Conservation (phyloP, 2,329 filamentous ascomycete genomes). For the Mollisiaceae sp. region DNA sequence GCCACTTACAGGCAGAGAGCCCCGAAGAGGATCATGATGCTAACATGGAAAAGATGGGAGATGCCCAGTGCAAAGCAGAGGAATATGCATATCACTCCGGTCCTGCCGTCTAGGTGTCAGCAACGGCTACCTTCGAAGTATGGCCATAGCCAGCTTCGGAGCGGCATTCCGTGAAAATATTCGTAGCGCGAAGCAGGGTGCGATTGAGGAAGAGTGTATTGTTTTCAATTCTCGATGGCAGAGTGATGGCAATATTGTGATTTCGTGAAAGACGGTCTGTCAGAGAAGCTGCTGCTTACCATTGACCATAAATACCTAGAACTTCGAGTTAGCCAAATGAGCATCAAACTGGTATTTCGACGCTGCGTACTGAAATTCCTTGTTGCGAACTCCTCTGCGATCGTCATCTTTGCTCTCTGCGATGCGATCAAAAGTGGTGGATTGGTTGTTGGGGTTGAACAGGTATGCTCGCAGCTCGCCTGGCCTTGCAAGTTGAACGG, state of each 20-base stretch:
- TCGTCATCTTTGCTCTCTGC: conserved; percentile 61
- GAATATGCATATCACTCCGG: conserved; percentile 73
- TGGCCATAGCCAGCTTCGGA: not conserved
- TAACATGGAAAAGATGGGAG: conserved; percentile 66
- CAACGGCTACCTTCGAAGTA: not conserved
- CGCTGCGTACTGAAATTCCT: conserved; percentile 73
- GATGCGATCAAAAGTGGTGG: conserved; percentile 20
- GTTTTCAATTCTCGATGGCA: not conserved
- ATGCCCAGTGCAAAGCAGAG: conserved; percentile 73
- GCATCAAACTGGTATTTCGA: not conserved
- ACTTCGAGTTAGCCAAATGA: conserved; percentile 31
- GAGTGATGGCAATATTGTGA: conserved; percentile 1
- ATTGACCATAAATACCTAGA: conserved; percentile 76
- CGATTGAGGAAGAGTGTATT: not conserved
- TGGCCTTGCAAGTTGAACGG: not conserved
- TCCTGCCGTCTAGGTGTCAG: conserved; percentile 51
- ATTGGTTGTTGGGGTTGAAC: conserved; percentile 2
- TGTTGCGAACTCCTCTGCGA: conserved; percentile 74
- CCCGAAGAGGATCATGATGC: conserved; percentile 50
- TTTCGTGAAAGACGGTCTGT: conserved; percentile 8
- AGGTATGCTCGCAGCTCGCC: conserved; percentile 9
- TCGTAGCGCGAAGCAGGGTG: not conserved
- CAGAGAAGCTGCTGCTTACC: conserved; percentile 54
- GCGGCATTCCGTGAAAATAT: not conserved
- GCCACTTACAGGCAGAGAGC: conserved; percentile 58